Evolutionary conservation across 768 basidiomycete genomes (phyloP).

Genomic region (Tremella fuciformis): DNA sequence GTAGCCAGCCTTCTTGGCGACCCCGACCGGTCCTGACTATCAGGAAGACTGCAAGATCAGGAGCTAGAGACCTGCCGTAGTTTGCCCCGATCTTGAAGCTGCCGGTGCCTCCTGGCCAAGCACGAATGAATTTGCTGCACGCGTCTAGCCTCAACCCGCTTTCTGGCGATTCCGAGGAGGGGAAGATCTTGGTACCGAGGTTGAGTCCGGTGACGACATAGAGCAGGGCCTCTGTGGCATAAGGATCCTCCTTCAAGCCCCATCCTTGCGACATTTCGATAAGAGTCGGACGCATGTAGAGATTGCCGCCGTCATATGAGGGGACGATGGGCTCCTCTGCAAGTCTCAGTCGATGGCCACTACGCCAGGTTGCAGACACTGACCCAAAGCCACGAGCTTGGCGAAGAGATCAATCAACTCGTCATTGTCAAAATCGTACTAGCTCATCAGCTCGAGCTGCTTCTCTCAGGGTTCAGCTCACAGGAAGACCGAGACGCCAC

Average conservation of each 20-base stretch:
- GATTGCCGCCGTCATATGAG: conserved; percentile 36
- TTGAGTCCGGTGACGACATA: conserved; percentile 42
- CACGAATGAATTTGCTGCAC: conserved; percentile 76
- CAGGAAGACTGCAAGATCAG: not conserved
- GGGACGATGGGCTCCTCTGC: conserved; percentile 39
- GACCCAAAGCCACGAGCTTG: conserved; percentile 40
- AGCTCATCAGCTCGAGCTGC: not conserved
- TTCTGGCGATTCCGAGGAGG: conserved; percentile 23
- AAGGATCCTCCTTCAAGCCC: conserved; percentile 44
- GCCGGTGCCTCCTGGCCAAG: conserved; percentile 87
- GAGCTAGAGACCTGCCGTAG: conserved; percentile 33
- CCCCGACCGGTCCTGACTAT: conserved; percentile 36
- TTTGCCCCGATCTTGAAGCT: conserved; percentile 71
- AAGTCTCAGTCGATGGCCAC: not conserved
- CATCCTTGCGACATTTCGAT: conserved; percentile 43
- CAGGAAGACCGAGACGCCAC: conserved; percentile 39
- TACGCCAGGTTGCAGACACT: not conserved
- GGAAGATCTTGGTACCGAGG: conserved; percentile 35
- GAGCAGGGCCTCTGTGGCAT: conserved; percentile 38
- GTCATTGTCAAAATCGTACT: conserved; percentile 45
- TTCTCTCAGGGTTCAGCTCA: conserved; percentile 14
- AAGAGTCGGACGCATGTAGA: conserved; percentile 46
- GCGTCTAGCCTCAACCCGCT: conserved; percentile 83
- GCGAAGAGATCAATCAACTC: conserved; percentile 39
- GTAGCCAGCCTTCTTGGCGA: conserved; percentile 44